Conservation (phyloP, 2,329 filamentous ascomycete species). For the Neonectria coccinea region DNA sequence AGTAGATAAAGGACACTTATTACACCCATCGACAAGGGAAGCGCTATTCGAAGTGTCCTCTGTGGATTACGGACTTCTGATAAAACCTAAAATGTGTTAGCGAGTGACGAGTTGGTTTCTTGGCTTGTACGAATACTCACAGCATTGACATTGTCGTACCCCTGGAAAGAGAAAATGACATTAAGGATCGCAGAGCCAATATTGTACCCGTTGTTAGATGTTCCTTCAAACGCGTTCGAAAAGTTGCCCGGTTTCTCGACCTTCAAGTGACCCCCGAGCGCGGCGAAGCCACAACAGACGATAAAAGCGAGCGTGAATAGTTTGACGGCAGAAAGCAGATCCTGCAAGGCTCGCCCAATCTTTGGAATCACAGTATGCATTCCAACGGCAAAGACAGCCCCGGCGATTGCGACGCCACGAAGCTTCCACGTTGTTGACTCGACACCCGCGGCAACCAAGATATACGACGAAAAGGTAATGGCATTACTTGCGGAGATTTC, state of each 20-base stretch:
- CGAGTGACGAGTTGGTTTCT: background rate
- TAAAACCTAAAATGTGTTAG: constrained; percentile 15
- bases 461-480: constrained; percentile 28
- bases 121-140: background rate
- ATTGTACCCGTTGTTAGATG: constrained; percentile 22
- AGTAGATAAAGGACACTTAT: constrained; percentile 27
- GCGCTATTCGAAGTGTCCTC: constrained; percentile 22
- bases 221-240: constrained; percentile 23
- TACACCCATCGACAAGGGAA: constrained; percentile 21
- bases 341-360: constrained; percentile 21
- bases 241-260: constrained; percentile 29
- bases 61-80: constrained; percentile 28
- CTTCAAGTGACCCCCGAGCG: constrained; percentile 24
- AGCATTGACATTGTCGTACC: constrained; percentile 32
- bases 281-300: constrained; percentile 32
- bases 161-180: constrained; percentile 28
- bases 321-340: constrained; percentile 23
- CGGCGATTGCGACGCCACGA: constrained; percentile 19
- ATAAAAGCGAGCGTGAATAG: constrained; percentile 30
- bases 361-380: constrained; percentile 17
- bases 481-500: constrained; percentile 28
- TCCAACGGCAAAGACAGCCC: constrained; percentile 16
- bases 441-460: constrained; percentile 18
- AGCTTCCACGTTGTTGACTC: constrained; percentile 28
- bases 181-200: constrained; percentile 28